Evolutionary conservation across 2,329 filamentous ascomycete genomes (phyloP).

Genomic region (Alternaria solani): DNA sequence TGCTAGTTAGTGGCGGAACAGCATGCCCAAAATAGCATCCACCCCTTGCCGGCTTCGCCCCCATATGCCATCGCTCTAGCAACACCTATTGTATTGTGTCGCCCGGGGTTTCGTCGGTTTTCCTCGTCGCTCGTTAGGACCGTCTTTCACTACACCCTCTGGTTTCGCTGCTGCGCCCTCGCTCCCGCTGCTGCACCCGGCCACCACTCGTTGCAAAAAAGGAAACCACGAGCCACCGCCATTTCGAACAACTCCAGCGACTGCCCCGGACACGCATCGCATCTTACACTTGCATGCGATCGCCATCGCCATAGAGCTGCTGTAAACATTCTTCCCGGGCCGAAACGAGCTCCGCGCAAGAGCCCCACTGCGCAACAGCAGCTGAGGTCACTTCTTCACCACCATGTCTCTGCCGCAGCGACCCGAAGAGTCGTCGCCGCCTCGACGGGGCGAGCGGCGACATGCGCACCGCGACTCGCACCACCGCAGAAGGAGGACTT

Average conservation of each 20-base stretch:
- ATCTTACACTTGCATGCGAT: neutral
- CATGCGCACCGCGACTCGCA: constrained; percentile 69
- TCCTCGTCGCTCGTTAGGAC: constrained; percentile 34
- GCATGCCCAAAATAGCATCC: constrained; percentile 25
- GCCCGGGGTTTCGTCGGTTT: constrained; percentile 13
- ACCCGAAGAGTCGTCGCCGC: constrained; percentile 66
- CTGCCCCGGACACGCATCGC: constrained; percentile 4
- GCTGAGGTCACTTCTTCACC: constrained; percentile 37
- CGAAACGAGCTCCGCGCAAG: constrained; percentile 5
- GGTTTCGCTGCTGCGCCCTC: constrained; percentile 15
- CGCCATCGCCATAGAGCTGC: constrained; percentile 14
- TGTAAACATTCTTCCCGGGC: constrained; percentile 18
- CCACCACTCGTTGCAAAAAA: constrained; percentile 40
- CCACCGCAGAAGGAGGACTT: constrained; percentile 60
- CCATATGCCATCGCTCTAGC: constrained; percentile 22
- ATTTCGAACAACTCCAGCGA: neutral
- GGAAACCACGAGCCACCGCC: constrained; percentile 12
- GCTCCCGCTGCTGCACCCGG: constrained; percentile 31
- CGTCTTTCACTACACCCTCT: constrained; percentile 12
- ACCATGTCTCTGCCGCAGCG: constrained; percentile 63
- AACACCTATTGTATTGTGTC: constrained; percentile 27
- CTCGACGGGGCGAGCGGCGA: constrained; percentile 56
- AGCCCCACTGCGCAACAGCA: constrained; percentile 24
- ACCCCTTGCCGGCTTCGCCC: constrained; percentile 13
- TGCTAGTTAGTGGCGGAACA: constrained; percentile 10